These are phyloP conservation scores for Ambrosiella cleistominuta DNA, from an alignment of 2,329 filamentous ascomycete species.

Conservation along the genomic window DNA sequence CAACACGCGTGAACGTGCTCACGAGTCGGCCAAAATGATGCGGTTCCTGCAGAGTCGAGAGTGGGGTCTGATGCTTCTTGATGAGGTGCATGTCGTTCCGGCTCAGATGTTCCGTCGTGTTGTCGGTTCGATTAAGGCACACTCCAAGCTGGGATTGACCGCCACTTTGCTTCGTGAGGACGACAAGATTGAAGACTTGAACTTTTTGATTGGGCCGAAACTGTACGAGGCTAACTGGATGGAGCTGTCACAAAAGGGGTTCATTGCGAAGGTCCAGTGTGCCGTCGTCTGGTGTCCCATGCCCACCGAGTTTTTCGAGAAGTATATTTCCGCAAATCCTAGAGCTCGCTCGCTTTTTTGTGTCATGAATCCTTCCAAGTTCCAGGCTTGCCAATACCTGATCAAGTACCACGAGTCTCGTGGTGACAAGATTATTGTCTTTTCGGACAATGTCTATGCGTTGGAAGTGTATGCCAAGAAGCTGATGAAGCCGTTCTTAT, in stretches of 20 bases:
- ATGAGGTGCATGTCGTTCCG: conserved; percentile 95
- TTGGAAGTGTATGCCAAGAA: conserved; percentile 71
- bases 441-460: conserved; percentile 93
- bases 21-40: conserved; percentile 97
- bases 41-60: conserved; percentile 74
- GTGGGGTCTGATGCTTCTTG: conserved; percentile 93
- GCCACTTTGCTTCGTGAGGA: conserved; percentile 90
- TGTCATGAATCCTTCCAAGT: conserved; percentile 95
- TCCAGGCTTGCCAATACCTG: conserved; percentile 93
- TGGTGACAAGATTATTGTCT: conserved; percentile 95
- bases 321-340: conserved; percentile 59
- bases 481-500: conserved; percentile 76
- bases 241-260: conserved; percentile 89
- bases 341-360: conserved; percentile 44
- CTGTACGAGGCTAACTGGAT: conserved; percentile 99
- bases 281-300: conserved; percentile 99
- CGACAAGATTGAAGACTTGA: conserved; percentile 93
- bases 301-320: conserved; percentile 94
- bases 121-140: conserved; percentile 80
- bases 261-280: conserved; percentile 93
- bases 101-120: conserved; percentile 93
- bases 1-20: conserved; percentile 66
- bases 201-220: conserved; percentile 94
- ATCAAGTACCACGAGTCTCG: conserved; percentile 93
- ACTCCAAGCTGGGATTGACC: conserved; percentile 86